Base-by-base conservation (phyloP, 768 basidiomycete species). In the Ramaria sp. region DNA sequence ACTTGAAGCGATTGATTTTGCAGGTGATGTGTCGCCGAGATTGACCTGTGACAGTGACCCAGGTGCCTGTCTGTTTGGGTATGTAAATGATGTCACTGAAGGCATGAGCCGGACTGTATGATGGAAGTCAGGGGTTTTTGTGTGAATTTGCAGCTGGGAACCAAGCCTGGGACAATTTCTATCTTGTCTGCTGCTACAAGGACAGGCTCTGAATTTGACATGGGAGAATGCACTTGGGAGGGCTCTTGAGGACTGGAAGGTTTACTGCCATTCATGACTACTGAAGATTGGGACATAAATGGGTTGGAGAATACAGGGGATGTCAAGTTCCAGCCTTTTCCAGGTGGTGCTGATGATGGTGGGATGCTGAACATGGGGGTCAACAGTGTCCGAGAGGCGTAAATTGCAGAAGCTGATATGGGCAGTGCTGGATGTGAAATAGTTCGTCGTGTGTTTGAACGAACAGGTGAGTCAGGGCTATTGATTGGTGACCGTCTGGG, bases 11-110 rank as follows among this genome's bases (percentile, higher is more conserved):
- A 59, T 68, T 33, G 60, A 59, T 34, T 73, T 71, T 34, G 76
- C 78, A 58, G 72, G 73, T 65, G 73, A 76, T 24, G 73, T 75
- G 46, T 76, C 71, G 30, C 76, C 69, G 7, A 84, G 70, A 51
- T 86, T 83, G 55, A 80, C 78, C 58, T 79, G 79, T 10, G 83
- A 81, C 22, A 63, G 54, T 13, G 67, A 59, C n/a, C 30, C 22
- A 13, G 51, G 27, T 7, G 37, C 33, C 39, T 45, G 56, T 4
- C 20, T 37, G 20, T 49, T 42, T 45, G 58, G 50, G 39, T 33
- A 54, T 2, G 39, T 24, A 19, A 49, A 34, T 20, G 59, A 56
- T 2, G 49, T 31, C 19, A 54, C 41, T 4, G 61, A 62, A 7
- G 59, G 59, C 37, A 62, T 46, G 9, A 62, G 61, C n/a, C 61